phyloP scores from a whole-genome alignment of 345 rosid species.

The Stellera chamaejasme region DNA sequence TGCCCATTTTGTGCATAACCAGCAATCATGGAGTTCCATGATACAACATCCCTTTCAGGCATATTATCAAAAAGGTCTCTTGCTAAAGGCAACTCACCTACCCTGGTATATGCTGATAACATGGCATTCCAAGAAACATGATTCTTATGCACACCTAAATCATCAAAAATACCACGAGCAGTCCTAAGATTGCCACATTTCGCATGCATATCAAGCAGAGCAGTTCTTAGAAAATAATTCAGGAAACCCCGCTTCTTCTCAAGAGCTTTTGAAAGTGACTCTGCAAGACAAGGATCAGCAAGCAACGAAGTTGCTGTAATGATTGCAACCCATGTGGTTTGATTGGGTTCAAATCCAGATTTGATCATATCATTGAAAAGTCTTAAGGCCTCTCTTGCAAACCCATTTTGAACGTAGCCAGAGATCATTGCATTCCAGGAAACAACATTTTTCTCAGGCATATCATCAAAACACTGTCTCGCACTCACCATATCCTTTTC shows the following conservation, averaged over 20 bases:
- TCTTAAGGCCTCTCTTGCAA: conserved; percentile 27
- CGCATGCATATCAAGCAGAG: conserved; percentile 39
- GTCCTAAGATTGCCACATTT: conserved; percentile 28
- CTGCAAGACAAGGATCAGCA: conserved; percentile 34
- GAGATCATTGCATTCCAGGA: conserved; percentile 58
- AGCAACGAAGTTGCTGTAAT: conserved; percentile 34
- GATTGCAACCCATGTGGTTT: conserved; percentile 37
- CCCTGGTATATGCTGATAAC: conserved; percentile 29
- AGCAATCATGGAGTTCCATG: conserved; percentile 49
- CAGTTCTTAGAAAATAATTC: conserved; percentile 38
- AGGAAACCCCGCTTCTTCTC: conserved; percentile 9
- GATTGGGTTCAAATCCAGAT: conserved; percentile 32
- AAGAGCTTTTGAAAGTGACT: conserved; percentile 21
- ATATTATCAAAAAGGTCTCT: conserved; percentile 36
- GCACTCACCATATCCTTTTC: conserved; percentile 27
- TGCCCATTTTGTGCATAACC: conserved; percentile 48
- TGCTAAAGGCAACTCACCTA: conserved; percentile 26
- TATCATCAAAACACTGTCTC: conserved; percentile 37
- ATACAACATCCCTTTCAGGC: conserved; percentile 31
- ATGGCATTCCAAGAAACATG: conserved; percentile 38
- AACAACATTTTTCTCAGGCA: conserved; percentile 30
- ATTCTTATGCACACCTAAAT: conserved; percentile 24
- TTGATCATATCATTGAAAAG: conserved; percentile 38
- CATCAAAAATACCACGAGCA: conserved; percentile 31
- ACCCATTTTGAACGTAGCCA: conserved; percentile 40